A percentile compares a stretch with the other conserved stretches of the same genome.
Conservation (phyloP, 495 filamentous ascomycete species). For the Rhypophila decipiens region DNA sequence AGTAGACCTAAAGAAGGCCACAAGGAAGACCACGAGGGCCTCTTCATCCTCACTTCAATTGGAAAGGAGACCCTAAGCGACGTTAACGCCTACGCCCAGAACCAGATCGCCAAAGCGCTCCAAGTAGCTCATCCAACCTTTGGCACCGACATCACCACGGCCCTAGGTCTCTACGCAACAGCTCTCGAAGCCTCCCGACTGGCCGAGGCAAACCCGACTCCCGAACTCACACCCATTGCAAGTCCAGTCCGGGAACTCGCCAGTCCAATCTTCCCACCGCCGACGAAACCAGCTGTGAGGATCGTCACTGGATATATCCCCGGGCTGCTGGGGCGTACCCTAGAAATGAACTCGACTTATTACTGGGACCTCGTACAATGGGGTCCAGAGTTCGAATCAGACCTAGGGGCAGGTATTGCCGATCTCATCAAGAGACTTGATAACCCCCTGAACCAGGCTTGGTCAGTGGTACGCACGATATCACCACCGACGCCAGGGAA, state of each 20-base stretch:
- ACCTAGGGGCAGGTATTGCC: constrained; percentile 7
- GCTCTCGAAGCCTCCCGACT: constrained; percentile 11
- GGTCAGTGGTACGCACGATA: constrained; percentile 16
- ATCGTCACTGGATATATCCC: constrained; percentile 26
- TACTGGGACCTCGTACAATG: constrained; percentile 17
- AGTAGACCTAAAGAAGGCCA: background rate
- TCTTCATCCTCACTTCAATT: constrained; percentile 8
- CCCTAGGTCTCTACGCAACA: constrained; percentile 15
- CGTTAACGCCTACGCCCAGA: constrained; percentile 14
- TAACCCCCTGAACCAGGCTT: constrained; percentile 19
- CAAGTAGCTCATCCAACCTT: constrained; percentile 4
- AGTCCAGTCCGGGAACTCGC: background rate
- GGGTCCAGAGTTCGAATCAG: constrained; percentile 19
- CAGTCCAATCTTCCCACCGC: background rate
- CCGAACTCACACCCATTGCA: background rate
- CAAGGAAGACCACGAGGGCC: background rate
- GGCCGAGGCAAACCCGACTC: background rate
- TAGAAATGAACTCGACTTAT: constrained; percentile 27
- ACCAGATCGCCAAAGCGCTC: constrained; percentile 15
- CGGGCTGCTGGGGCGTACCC: constrained; percentile 20
- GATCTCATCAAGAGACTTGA: constrained; percentile 15
- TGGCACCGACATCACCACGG: constrained; percentile 8
- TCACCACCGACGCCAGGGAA: background rate
- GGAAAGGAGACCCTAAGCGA: constrained; percentile 9
- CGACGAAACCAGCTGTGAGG: constrained; percentile 1